Evolutionary conservation across 2,329 filamentous ascomycete genomes (phyloP), one percentile per base, ranked within the genome.

Genomic region (Colletotrichum brevisporum): DNA sequence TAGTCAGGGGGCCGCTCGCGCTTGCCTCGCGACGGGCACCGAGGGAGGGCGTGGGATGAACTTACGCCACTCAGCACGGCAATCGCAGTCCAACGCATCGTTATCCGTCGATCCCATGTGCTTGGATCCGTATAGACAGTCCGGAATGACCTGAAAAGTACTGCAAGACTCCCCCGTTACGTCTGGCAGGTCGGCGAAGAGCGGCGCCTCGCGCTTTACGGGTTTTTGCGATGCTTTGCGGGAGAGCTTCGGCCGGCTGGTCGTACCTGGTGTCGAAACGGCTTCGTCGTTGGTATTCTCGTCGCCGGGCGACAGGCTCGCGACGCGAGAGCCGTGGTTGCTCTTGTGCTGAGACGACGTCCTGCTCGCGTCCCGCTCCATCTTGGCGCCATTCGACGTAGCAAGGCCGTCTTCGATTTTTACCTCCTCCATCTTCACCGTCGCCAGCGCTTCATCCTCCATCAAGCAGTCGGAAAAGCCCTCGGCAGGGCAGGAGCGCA

Each of bases 61-160:
- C 95, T 86, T 91, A 98, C 95, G 92, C 93, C 93, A 98, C 83
- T 98, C 94, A 82, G 97, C 94, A 74, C 88, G 86, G 82, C 96
- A 99, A 79, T 99, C 96, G 82, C 96, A 99, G 81, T 98, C 96
- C 80, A 98, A 86, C 69, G 93, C 84, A 81, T 92, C 95, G 82
- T 95, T 93, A 76, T 98, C 95, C 27, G 96, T 97, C 73, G 92
- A 92, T 60, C 96, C 96, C 83, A 98, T 90, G 73, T 93, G 90
- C 80, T 97, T 98, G 73, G 94, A 94, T 62, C 93, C 94, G 81
- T 99, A 99, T 41, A 93, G 91, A 80, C 95, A 98, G 74, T 94
- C 89, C 60, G 91, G 84, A 72, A 99, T 94, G 59, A 95, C 85
- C 73, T 94, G 89, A 75, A 99, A 99, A 15, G 89, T 89, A 27